These are phyloP conservation scores for Astraeus odoratus DNA, from an alignment of 768 basidiomycete genomes.

Conservation along the genomic window DNA sequence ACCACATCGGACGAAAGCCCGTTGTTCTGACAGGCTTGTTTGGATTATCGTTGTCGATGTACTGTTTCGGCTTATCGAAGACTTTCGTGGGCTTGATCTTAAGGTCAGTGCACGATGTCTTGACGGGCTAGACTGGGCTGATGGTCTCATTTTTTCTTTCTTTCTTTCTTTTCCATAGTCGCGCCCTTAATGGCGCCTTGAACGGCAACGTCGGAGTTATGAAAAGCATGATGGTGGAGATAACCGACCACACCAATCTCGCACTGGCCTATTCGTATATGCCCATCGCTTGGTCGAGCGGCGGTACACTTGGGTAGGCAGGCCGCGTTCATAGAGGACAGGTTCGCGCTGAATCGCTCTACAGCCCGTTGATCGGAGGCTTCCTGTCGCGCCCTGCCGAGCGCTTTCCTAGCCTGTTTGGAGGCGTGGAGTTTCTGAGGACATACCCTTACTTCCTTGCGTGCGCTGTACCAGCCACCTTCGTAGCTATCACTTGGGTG, in stretches of 20 bases:
- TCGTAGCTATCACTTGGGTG: slow-evolving; percentile 47
- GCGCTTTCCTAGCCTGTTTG: slow-evolving; percentile 58
- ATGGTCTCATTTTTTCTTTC: too few species aligned
- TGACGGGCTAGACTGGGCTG: slow-evolving; percentile 8
- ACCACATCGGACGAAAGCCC: too few species aligned
- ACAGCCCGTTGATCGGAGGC: slow-evolving; percentile 65
- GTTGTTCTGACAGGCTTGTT: slow-evolving; percentile 1
- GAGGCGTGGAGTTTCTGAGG: slow-evolving; percentile 49
- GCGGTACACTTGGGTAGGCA: slow-evolving; percentile 33
- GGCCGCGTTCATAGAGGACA: slow-evolving; percentile 39
- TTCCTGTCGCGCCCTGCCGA: slow-evolving; percentile 57
- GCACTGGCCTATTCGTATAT: slow-evolving; percentile 61
- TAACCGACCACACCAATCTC: slow-evolving; percentile 67
- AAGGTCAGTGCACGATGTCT: slow-evolving; percentile 21
- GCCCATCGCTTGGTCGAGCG: slow-evolving; percentile 46
- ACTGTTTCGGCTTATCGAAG: slow-evolving; percentile 33
- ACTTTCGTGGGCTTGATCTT: slow-evolving; percentile 47
- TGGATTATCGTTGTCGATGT: slow-evolving; percentile 3
- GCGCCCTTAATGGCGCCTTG: slow-evolving; percentile 62
- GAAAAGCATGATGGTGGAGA: slow-evolving; percentile 68
- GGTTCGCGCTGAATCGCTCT: slow-evolving; percentile 8
- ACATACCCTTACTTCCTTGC: slow-evolving; percentile 71
- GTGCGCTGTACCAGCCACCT: slow-evolving; percentile 61
- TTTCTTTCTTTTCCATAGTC: slow-evolving; percentile 32
- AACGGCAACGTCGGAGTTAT: slow-evolving; percentile 68